These are phyloP conservation scores for Talaromyces ruber DNA, from an alignment of 495 filamentous ascomycete species.

Conservation along the genomic window DNA sequence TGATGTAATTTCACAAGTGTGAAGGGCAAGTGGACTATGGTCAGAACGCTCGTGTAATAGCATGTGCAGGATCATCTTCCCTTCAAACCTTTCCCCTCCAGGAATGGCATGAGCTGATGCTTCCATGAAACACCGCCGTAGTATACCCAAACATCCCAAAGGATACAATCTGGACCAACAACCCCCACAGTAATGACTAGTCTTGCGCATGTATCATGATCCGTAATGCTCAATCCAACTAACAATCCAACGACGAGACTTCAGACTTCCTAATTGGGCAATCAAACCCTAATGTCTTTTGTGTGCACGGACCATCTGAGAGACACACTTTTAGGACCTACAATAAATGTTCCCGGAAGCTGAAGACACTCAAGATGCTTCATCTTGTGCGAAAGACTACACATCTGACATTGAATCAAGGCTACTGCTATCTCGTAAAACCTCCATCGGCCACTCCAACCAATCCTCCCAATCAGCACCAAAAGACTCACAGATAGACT, in stretches of 20 bases:
- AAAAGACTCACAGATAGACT: neutral
- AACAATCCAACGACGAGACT: too few species aligned
- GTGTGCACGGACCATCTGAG: neutral
- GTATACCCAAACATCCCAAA: neutral
- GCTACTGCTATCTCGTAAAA: neutral
- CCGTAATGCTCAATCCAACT: neutral
- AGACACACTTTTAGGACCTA: neutral
- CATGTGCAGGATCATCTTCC: neutral
- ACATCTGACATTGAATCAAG: neutral
- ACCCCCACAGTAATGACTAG: neutral
- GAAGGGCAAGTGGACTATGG: neutral
- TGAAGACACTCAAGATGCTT: neutral
- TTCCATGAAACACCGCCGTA: neutral
- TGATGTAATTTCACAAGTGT: neutral
- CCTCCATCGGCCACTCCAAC: neutral
- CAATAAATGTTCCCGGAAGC: neutral
- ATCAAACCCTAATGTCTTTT: neutral
- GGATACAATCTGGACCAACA: neutral
- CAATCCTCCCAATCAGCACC: neutral
- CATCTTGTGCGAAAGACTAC: too few species aligned
- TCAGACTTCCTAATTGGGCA: neutral
- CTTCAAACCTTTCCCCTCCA: too few species aligned
- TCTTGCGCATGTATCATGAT: neutral
- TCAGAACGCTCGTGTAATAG: neutral
- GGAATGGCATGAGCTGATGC: neutral